Conservation (phyloP, 129 eudicot genomes). For the Tanacetum coccineum region DNA sequence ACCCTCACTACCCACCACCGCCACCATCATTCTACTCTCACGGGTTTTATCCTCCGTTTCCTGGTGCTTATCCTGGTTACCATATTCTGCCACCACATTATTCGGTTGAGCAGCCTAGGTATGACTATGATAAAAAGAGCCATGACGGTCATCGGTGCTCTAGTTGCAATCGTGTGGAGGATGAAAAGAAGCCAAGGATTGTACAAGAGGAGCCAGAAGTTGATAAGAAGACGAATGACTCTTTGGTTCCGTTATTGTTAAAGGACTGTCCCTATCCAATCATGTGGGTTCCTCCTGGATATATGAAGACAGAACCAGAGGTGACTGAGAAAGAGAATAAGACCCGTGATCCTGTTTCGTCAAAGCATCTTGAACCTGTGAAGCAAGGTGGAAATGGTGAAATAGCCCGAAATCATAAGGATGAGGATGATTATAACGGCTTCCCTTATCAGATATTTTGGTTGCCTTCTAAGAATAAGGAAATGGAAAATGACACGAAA, state of each 20-base stretch:
- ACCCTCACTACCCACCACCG: conserved; percentile 34
- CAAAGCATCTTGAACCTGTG: conserved; percentile 19
- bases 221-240: conserved; percentile 20
- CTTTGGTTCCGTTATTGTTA: conserved; percentile 36
- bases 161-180: conserved; percentile 50
- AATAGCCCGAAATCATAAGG: conserved; percentile 16
- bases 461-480: conserved; percentile 48
- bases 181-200: conserved; percentile 31
- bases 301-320: conserved; percentile 17
- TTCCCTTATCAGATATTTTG: conserved; percentile 47
- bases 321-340: conserved; percentile 9
- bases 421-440: conserved; percentile 11
- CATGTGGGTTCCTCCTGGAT: conserved; percentile 51
- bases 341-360: conserved; percentile 22
- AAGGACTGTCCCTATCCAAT: conserved; percentile 49
- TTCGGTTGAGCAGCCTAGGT: conserved; percentile 39
- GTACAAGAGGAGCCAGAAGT: conserved; percentile 31
- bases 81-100: conserved; percentile 48
- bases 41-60: conserved; percentile 39
- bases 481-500: conserved; percentile 21
- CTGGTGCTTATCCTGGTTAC: conserved; percentile 29
- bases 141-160: conserved; percentile 42
- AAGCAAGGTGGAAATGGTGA: conserved; percentile 28
- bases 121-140: conserved; percentile 44
- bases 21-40: conserved; percentile 19